Percentiles rank a stretch among this genome's conserved stretches.
Conservation (phyloP, 2,329 filamentous ascomycete genomes). For the Knufia fluminis region DNA sequence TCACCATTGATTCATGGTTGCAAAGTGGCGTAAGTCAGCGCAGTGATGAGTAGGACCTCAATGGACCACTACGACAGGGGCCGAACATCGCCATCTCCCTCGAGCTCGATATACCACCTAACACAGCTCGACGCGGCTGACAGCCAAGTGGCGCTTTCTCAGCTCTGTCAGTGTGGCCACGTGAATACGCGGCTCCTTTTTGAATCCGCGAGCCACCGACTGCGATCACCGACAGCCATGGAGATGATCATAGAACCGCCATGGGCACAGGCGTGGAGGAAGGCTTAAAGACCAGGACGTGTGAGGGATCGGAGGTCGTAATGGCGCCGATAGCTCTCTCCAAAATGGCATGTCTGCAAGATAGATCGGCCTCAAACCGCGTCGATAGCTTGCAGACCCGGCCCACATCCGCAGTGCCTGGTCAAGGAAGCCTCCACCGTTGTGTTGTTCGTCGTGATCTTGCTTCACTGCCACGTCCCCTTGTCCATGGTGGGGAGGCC, state of each 20-base stretch:
- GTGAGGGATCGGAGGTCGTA: conserved; percentile 2
- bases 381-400: conserved; percentile 3
- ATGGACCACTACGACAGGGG: too few species aligned
- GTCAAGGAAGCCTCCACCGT: conserved; percentile 2
- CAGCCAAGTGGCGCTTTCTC: conserved; percentile 1
- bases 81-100: too few species aligned
- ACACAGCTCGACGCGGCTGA: conserved; percentile 3
- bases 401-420: conserved; percentile 1
- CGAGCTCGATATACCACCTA: conserved; percentile 3
- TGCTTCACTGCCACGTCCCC: conserved; percentile 1
- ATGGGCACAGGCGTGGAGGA: conserved; percentile 2
- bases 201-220: conserved; percentile 3
- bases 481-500: background rate
- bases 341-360: conserved; percentile 2
- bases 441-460: conserved; percentile 3
- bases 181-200: background rate
- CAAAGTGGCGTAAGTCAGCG: too few species aligned
- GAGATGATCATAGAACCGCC: conserved; percentile 2
- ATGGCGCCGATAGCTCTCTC: background rate
- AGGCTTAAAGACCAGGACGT: conserved; percentile 2
- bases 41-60: too few species aligned
- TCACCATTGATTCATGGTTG: background rate
- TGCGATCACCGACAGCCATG: conserved; percentile 1
- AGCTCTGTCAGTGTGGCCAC: conserved; percentile 3
- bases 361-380: conserved; percentile 3